Evolutionary conservation across 2,329 filamentous ascomycete species (phyloP).

Genomic region (Stagonosporopsis tanaceti): DNA sequence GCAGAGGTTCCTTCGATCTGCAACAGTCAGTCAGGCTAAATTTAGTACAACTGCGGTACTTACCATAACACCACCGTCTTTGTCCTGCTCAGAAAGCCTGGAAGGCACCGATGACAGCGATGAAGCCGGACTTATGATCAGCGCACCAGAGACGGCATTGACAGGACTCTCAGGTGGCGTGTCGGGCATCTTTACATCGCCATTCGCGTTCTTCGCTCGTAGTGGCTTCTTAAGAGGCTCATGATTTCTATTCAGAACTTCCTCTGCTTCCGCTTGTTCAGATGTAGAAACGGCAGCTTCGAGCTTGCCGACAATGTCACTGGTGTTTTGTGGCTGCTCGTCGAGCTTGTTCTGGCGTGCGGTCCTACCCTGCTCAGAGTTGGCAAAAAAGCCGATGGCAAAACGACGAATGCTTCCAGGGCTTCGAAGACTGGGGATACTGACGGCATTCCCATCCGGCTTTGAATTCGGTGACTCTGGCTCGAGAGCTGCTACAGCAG

Average conservation of each 20-base stretch:
- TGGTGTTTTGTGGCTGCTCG: neutral
- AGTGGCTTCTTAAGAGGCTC: conserved; percentile 5
- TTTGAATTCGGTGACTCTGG: neutral
- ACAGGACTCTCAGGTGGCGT: conserved; percentile 11
- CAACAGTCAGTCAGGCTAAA: neutral
- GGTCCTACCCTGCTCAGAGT: neutral
- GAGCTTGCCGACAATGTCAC: conserved; percentile 16
- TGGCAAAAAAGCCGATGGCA: neutral
- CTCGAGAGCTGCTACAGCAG: neutral
- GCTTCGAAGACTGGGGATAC: neutral
- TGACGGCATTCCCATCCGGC: neutral
- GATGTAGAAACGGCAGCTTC: conserved; percentile 22
- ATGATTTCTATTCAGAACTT: conserved; percentile 21
- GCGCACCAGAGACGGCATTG: neutral
- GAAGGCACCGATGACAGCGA: conserved; percentile 11
- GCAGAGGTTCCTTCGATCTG: neutral
- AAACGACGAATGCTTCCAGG: neutral
- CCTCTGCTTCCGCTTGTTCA: conserved; percentile 7
- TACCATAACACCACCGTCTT: neutral
- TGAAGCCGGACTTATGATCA: neutral
- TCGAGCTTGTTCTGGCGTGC: conserved; percentile 14
- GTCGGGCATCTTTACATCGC: conserved; percentile 7
- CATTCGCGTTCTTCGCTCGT: neutral
- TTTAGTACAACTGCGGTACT: too few relatives aligned
- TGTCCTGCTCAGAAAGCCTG: neutral